Evolutionary conservation across 2,329 filamentous ascomycete species (phyloP).

Genomic region (Madurella fahalii): DNA sequence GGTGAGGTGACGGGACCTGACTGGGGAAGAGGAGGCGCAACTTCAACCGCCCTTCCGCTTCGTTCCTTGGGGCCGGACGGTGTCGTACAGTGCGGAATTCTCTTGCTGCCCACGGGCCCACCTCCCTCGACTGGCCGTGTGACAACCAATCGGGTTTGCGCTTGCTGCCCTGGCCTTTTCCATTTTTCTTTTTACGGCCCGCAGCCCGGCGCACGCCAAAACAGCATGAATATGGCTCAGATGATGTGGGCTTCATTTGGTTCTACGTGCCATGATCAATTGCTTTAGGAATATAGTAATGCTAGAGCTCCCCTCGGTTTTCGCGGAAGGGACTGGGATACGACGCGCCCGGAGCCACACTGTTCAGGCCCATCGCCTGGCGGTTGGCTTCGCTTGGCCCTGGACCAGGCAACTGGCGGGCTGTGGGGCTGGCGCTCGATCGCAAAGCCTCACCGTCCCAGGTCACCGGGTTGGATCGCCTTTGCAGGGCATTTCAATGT

Average conservation of each 20-base stretch:
- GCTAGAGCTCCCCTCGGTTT: not conserved
- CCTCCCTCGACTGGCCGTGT: not conserved
- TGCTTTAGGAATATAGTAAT: no score
- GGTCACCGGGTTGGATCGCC: constrained; percentile 8
- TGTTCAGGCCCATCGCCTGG: not conserved
- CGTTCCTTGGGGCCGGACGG: not conserved
- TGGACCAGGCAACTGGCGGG: constrained; percentile 3
- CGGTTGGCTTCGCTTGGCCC: not conserved
- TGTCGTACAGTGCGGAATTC: constrained; percentile 17
- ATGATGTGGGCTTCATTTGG: no score
- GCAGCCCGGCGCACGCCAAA: not conserved
- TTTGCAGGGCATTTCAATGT: constrained; percentile 7
- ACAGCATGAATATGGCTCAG: not conserved
- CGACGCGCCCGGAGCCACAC: not conserved
- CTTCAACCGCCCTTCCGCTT: not conserved
- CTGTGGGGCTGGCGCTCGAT: constrained; percentile 2
- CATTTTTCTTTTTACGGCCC: not conserved
- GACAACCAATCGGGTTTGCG: constrained; percentile 18
- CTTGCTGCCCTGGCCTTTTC: not conserved
- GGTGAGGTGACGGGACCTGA: constrained; percentile 14
- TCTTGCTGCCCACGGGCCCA: not conserved
- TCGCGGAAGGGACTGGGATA: not conserved
- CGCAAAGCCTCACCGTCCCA: not conserved
- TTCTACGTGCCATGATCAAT: no score
- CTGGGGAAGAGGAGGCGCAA: constrained; percentile 21